Conservation (phyloP, 495 filamentous ascomycete species). For the Bombardia bombarda region DNA sequence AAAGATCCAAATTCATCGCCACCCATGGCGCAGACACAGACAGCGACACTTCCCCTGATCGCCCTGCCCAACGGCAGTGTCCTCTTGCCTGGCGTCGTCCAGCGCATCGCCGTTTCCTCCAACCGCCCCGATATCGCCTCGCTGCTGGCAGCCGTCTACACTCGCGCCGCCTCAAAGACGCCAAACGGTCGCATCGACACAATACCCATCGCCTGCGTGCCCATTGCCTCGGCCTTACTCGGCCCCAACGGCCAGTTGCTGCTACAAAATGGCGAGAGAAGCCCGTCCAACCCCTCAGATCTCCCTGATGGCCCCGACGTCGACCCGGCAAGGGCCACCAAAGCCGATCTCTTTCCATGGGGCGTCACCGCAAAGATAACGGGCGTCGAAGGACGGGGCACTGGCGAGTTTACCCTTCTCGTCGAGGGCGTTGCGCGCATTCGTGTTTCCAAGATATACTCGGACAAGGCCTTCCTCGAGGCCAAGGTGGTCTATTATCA, state of each 20-base stretch:
- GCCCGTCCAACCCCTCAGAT: too few relatives aligned
- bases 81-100: slow-evolving; percentile 70
- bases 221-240: slow-evolving; percentile 62
- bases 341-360: slow-evolving; percentile 66
- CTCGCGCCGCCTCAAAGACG: slow-evolving; percentile 53
- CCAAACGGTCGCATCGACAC: slow-evolving; percentile 52
- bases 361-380: slow-evolving; percentile 76
- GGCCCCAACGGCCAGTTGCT: slow-evolving; percentile 63
- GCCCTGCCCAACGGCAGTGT: slow-evolving; percentile 66
- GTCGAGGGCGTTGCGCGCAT: slow-evolving; percentile 81
- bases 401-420: slow-evolving; percentile 70
- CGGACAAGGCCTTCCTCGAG: slow-evolving; percentile 81
- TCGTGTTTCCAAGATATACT: slow-evolving; percentile 60
- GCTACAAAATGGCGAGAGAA: slow-evolving; percentile 46
- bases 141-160: slow-evolving; percentile 68
- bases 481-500: slow-evolving; percentile 54
- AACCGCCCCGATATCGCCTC: slow-evolving; percentile 78
- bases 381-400: slow-evolving; percentile 70
- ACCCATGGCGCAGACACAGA: slow-evolving; percentile 22
- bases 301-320: slow-evolving; percentile 29
- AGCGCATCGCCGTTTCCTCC: slow-evolving; percentile 62
- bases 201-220: slow-evolving; percentile 75
- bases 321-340: slow-evolving; percentile 44
- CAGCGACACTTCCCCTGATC: slow-evolving; percentile 57
- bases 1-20: too few relatives aligned